Evolutionary conservation across 208 protist species (phyloP), one percentile per base, ranked within the genome.

Genomic region (Wallacemonas collosoma): DNA sequence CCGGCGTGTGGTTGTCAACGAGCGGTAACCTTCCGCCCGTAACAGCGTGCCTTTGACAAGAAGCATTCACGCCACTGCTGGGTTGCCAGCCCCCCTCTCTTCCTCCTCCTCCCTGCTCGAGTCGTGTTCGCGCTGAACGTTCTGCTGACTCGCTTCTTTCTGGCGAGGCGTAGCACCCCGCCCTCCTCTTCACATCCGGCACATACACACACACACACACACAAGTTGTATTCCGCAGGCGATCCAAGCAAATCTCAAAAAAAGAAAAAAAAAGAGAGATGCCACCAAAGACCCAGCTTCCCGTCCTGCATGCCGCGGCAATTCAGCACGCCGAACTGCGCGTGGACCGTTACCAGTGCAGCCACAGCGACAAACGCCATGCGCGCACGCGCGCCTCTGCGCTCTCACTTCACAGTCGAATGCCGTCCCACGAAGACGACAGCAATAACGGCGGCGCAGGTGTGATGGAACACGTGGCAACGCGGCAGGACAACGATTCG

Each of bases 291-390:
- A 3, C 40, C 12, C 43, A 6, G 1, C 43, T 51, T 7, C 60
- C 60, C 6, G 60, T 51, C 3, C 60, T 65, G 4, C 60, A 65
- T 26, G 60, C 60, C 12, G 60, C 60, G 60, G 3, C 60, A 7
- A 65, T 65, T 48, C 60, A 65, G n/a, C 60, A 65, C 60, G 60
- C 60, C 36, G 60, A 65, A 5, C 40, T 65, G 41, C 60, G 60
- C 26, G 60, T 65, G 9, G 26, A n/a, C 36, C 60, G 50, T 17
- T 11, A 51, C 36, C 5, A 35, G 41, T 3, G 60, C 40, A 51
- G 11, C 12, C 60, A 45, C 60, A 65, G 60, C 40, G 60, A 8
- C 3, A 12, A 0, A 2, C 60, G 26, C 43, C 3, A 3, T 15
- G 3, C 7, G 9, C 60, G 43, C 12, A 65, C 41, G 17, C 36